Conservation (phyloP, 768 basidiomycete species). For the Hemileccinum impolitum region DNA sequence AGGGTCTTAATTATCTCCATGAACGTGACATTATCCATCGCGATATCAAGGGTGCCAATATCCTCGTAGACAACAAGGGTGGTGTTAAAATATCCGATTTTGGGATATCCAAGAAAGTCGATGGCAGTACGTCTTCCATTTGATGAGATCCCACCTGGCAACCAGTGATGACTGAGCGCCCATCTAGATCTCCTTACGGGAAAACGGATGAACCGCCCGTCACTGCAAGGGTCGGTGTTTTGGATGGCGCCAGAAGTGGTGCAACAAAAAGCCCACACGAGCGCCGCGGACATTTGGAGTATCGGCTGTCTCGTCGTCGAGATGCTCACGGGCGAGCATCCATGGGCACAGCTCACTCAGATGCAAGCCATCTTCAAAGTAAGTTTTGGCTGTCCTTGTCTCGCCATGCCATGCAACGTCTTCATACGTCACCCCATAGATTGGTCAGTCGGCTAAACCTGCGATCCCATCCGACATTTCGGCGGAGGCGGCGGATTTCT, state of each 20-base stretch:
- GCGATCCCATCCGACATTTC: slow-evolving; percentile 90
- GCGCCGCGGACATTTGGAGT: slow-evolving; percentile 95
- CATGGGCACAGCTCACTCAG: slow-evolving; percentile 93
- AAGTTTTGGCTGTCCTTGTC: neutral
- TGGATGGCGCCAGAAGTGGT: slow-evolving; percentile 99
- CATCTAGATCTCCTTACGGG: slow-evolving; percentile 45
- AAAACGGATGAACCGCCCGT: slow-evolving; percentile 81
- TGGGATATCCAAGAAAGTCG: slow-evolving; percentile 96
- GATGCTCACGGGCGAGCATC: slow-evolving; percentile 95
- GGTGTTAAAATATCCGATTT: slow-evolving; percentile 97
- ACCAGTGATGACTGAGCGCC: slow-evolving; percentile 4
- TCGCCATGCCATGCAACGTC: neutral
- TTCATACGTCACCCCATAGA: slow-evolving; percentile 43
- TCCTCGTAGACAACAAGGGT: slow-evolving; percentile 96
- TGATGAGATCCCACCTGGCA: neutral
- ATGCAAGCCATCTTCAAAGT: slow-evolving; percentile 99
- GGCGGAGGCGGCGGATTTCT: slow-evolving; percentile 81
- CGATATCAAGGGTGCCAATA: slow-evolving; percentile 99
- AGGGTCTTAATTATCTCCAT: slow-evolving; percentile 87
- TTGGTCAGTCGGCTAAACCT: slow-evolving; percentile 87
- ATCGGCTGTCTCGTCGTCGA: slow-evolving; percentile 93
- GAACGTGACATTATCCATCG: slow-evolving; percentile 94
- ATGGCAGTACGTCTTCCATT: slow-evolving; percentile 70
- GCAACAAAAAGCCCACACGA: slow-evolving; percentile 89
- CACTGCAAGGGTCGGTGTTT: slow-evolving; percentile 95